Conservation (phyloP, 139 green algal genomes). For the Chlorella sorokiniana region DNA sequence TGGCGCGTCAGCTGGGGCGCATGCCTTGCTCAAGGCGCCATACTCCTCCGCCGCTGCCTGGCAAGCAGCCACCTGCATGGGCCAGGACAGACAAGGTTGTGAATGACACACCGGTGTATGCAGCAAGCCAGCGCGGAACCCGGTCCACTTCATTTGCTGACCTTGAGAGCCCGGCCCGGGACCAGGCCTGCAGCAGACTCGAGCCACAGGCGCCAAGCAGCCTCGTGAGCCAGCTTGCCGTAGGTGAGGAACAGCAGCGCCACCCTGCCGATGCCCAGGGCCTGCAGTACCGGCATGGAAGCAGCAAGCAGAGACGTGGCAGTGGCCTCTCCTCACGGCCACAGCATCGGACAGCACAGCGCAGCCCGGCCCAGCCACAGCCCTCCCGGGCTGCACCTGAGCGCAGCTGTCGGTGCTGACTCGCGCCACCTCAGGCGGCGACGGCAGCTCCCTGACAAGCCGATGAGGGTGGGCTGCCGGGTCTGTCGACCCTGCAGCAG, state of each 20-base stretch:
- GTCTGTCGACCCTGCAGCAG: not conserved
- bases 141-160: not conserved
- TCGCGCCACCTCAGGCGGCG: not conserved
- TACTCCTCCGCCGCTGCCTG: not conserved
- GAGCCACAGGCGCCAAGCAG: constrained; percentile 45
- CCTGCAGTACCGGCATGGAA: not conserved
- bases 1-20: not conserved
- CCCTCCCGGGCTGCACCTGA: not conserved
- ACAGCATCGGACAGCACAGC: not conserved
- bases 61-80: not conserved
- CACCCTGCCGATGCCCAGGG: constrained; percentile 34
- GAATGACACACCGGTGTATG: not conserved
- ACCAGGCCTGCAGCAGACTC: constrained; percentile 29
- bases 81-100: not conserved
- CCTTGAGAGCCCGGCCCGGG: not conserved
- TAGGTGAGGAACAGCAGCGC: constrained; percentile 45
- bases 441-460: not conserved
- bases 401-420: constrained; percentile 27
- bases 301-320: not conserved
- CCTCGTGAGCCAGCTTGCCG: constrained; percentile 30
- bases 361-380: not conserved
- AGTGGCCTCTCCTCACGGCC: not conserved
- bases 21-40: not conserved
- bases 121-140: not conserved
- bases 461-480: too few species aligned